Base-by-base conservation (phyloP, 2,329 filamentous ascomycete species). In the Ophiostoma sp. region DNA sequence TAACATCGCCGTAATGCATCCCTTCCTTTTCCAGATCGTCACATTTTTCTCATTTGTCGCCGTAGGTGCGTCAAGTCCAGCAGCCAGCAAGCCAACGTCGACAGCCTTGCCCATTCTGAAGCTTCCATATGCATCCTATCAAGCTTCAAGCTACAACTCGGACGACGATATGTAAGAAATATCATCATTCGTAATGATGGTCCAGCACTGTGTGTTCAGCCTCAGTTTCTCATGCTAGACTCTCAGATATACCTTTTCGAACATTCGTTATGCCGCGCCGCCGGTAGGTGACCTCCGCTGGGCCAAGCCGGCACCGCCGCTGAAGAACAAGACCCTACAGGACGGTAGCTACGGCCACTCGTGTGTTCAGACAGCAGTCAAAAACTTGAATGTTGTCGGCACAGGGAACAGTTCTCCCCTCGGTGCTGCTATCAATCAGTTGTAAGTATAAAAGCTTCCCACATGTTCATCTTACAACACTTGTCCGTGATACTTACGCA, bases 201-300 rank as follows among this genome's bases (percentile, higher is more conserved):
- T 1, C 28, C 7, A 8, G 7, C 28, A 9, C 17, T 66, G 15
- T 19, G 8, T n/a, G 57, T 59, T 28, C 8, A 15, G 6, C 28
- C 8, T 36, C 28, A 15, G 17, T 42, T 33, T 19, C 17, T 15
- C 12, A n/a, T 22, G n/a, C n/a, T 7, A 8, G 15, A 3, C 73
- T 70, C 15, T 2, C 77, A 80, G 81, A 42, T 83, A 83, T 70
- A 78, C 77, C 33, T 85, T 85, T 76, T 82, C 80, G 69, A 84
- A 84, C 70, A 83, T 85, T 64, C 81, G 82, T 0, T 85, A 82
- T 76, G 84, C 82, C 1, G 83, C 83, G 9, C 82, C 83, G 11
- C 83, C 84, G 0, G 78, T 81, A 1, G 83, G 82, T 12, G 76
- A 82, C 17, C 78, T 84, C 17, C 80, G 83, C 59, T 85, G 82